These are phyloP conservation scores for Saturnispora hagleri DNA, from an alignment of 805 yeast genomes.

Conservation along the genomic window DNA sequence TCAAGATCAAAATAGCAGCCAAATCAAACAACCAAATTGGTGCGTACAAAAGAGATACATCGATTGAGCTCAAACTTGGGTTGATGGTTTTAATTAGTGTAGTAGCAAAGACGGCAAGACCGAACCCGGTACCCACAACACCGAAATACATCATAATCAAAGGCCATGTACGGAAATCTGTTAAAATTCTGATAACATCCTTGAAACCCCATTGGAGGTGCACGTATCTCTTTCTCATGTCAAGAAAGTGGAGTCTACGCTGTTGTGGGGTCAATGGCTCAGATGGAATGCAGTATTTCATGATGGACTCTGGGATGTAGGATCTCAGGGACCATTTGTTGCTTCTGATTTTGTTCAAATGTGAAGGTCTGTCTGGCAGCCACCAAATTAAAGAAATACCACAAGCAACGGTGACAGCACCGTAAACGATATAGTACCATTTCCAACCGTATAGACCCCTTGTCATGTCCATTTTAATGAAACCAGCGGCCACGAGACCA, in stretches of 20 bases:
- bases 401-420: conserved; percentile 52
- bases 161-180: conserved; percentile 71
- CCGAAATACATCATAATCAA: conserved; percentile 83
- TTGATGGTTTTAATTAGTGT: conserved; percentile 60
- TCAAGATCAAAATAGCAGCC: conserved; percentile 61
- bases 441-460: conserved; percentile 75
- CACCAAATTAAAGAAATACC: conserved; percentile 68
- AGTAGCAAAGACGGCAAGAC: conserved; percentile 77
- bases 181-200: conserved; percentile 46
- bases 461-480: conserved; percentile 69
- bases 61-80: conserved; percentile 53
- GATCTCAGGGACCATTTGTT: conserved; percentile 15
- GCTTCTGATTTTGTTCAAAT: conserved; percentile 14
- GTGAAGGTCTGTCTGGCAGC: conserved; percentile 72
- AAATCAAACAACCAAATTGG: conserved; percentile 88
- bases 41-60: conserved; percentile 69
- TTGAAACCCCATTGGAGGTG: conserved; percentile 45
- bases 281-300: conserved; percentile 17
- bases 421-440: conserved; percentile 78
- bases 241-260: conserved; percentile 44
- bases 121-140: conserved; percentile 86
- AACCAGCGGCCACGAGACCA: conserved; percentile 80
- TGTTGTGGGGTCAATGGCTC: conserved; percentile 50
- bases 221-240: conserved; percentile 46
- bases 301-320: conserved; percentile 15